Base-by-base conservation (phyloP, 108 stramenopile species). In the Cyclotella cryptica region DNA sequence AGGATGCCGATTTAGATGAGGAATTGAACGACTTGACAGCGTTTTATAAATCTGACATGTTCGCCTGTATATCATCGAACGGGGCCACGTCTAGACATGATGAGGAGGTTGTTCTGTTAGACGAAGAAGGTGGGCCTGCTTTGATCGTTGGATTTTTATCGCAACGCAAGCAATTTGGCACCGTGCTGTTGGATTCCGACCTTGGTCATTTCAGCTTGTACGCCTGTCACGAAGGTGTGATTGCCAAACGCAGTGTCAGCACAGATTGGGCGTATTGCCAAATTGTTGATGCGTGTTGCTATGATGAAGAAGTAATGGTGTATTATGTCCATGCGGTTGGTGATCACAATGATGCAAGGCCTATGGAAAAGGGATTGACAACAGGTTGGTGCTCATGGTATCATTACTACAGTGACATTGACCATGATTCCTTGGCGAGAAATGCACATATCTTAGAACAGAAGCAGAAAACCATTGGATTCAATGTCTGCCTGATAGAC, bases 371-470 rank as follows among this genome's bases (percentile, higher is more conserved):
- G 77, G 88, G 88, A 11, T 72, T 95, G 19, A 79, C 94, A 28
- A 88, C 87, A 11, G 96, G 97, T 43, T 98, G 97, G 97, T 98
- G 97, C 72, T 87, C 85, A 51, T 98, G 97, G 97, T 98, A 98
- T 69, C 93, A 96, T 79, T 96, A 93, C 67, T 98, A 96, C 64
- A 89, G 91, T 58, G 80, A 95, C 61, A 98, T 98, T 62, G 83
- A 92, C 43, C 92, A 89, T 53, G 83, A 74, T 28, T 87, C 78
- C n/a, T 66, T 97, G 45, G 57, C 86, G 18, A 72, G 81, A 40
- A 97, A 97, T 82, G 91, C 93, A 75, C 67, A 71, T 18, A 84
- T 80, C 39, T 72, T 97, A 59, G 74, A 86, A 18, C 81, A 78
- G 9, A 71, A 92, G 42, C 75, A 88, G 58, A 84, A 54, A 18